These are phyloP conservation scores for Drosera spatulata DNA, from an alignment of 179 eudicot species.

Conservation along the genomic window DNA sequence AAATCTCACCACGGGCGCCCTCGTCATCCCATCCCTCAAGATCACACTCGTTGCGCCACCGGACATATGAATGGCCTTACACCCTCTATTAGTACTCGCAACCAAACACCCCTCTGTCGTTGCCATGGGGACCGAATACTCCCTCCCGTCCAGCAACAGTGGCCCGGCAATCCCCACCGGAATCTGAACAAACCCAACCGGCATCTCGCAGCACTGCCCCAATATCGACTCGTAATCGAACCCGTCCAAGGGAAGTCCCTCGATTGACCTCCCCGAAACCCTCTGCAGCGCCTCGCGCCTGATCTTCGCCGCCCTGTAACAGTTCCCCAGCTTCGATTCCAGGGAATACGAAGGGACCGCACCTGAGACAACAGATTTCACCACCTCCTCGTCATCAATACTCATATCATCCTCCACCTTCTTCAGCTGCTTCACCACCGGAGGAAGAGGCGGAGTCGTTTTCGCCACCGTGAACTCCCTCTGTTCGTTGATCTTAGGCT, in stretches of 20 bases:
- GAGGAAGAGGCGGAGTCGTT: constrained; percentile 6
- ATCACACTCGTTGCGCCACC: not conserved
- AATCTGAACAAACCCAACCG: constrained; percentile 9
- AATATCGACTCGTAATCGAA: constrained; percentile 13
- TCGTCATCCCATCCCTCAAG: constrained; percentile 12
- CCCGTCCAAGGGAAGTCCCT: constrained; percentile 11
- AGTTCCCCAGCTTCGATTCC: not conserved
- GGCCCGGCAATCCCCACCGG: constrained; percentile 6
- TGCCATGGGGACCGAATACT: too few relatives aligned
- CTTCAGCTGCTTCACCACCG: constrained; percentile 2
- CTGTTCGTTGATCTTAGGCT: not conserved
- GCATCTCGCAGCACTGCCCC: constrained; percentile 16
- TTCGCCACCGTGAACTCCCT: constrained; percentile 4
- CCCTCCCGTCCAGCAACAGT: too few relatives aligned
- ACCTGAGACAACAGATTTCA: too few relatives aligned
- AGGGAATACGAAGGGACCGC: too few relatives aligned
- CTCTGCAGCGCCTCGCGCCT: constrained; percentile 10
- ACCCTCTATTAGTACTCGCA: constrained; percentile 12
- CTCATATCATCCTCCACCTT: too few relatives aligned
- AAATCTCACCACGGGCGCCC: constrained; percentile 12
- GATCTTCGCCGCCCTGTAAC: constrained; percentile 7
- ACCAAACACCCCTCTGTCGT: constrained; percentile 15
- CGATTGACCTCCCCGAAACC: constrained; percentile 7
- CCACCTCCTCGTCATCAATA: too few relatives aligned
- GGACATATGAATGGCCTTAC: constrained; percentile 11